Evolutionary conservation across 352 stramenopile species (phyloP), one percentile per base, ranked within the genome.

Genomic region (Pythium phragmiticola): DNA sequence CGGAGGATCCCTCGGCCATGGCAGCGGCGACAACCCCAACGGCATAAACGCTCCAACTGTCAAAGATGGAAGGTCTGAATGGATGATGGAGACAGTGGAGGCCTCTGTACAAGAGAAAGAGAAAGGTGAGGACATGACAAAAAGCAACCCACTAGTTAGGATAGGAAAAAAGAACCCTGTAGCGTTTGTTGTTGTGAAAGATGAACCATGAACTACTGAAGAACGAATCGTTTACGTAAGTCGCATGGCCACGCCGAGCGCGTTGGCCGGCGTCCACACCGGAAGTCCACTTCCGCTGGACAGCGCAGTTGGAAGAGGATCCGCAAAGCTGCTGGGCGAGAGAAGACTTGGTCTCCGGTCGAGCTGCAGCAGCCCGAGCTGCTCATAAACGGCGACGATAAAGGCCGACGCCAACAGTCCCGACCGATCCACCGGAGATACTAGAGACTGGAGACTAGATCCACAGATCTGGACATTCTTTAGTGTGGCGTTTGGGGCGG

Each of bases 351-450:
- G 14, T 6, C 17, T 34, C 14, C 28, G 50, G 1, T 46, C 63
- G 16, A 84, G 4, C 6, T 43, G 51, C 23, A 86, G 11, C 16
- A 88, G 21, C 4, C 47, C 49, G 17, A 81, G 28, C 6, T 61
- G 63, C 50, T 87, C 77, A 50, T 85, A 88, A 21, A 85, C 66
- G 1, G 75, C 75, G 12, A 74, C 57, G 13, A 74, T 66, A 7
- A 82, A 67, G 3, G 75, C 69, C 39, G 74, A 68, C 36, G 69
- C 73, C 13, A 87, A 57, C 30, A 65, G 66, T 4, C 33, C 65
- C 13, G 66, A 26, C 1, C 50, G 43, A 7, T 77, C 66, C 12
- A 37, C 23, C 5, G 34, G 49, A 0, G 26, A 41, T 2, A 34
- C n/a, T 8, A n/a, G 17, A 4, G 23, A 16, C 28, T 36, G 23